phyloP scores from a whole-genome alignment of 1,139 yeast species.

The Maudiozyma humilis region DNA sequence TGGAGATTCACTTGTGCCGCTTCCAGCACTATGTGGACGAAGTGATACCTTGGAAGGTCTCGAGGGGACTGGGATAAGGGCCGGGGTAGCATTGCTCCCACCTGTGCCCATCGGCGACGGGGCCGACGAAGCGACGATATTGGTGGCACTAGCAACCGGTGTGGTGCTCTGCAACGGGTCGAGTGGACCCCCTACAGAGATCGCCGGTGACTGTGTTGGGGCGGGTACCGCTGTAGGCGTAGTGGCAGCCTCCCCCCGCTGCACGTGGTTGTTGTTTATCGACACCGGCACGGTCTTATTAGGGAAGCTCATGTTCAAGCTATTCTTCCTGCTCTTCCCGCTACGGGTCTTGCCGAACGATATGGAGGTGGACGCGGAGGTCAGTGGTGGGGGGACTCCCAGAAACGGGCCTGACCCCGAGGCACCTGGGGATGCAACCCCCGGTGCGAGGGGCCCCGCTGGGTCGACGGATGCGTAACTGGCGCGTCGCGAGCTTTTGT shows the following conservation, averaged over 20 bases:
- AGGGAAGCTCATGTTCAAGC: constrained; percentile 2
- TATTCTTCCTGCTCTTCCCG: constrained; percentile 11
- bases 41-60: not conserved
- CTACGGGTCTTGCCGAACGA: not conserved
- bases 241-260: too few relatives aligned
- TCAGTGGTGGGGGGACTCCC: not conserved
- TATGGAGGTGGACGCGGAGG: not conserved
- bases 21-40: not conserved
- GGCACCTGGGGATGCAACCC: too few relatives aligned
- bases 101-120: constrained; percentile 1
- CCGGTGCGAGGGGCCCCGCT: too few relatives aligned
- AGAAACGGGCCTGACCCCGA: not conserved
- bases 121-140: not conserved
- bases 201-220: not conserved
- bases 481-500: constrained; percentile 11
- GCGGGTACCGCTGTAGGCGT: too few relatives aligned
- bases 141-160: not conserved
- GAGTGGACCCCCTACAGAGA: not conserved
- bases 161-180: constrained; percentile 8
- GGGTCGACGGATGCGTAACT: constrained; percentile 7
- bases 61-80: not conserved
- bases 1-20: not conserved
- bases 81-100: not conserved
- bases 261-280: constrained; percentile 3
- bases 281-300: not conserved